A percentile compares a stretch with the other conserved stretches of the same genome.
These are phyloP conservation scores for Pichia sp. DNA, from an alignment of 1,139 yeast species.

Conservation along the genomic window DNA sequence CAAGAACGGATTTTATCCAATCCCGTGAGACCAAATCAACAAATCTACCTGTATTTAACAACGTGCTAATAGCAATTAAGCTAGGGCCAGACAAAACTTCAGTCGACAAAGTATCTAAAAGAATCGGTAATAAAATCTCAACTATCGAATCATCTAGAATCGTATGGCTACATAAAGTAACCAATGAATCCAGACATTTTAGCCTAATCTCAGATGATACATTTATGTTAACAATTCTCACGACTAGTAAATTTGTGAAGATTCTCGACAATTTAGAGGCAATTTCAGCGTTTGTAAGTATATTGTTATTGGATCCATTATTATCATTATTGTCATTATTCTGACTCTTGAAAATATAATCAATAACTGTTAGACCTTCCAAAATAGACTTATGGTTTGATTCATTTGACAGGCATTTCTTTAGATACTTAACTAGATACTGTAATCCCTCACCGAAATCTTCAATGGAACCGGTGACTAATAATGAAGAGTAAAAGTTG, in stretches of 20 bases:
- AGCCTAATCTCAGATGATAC: slow-evolving; percentile 49
- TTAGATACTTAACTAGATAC: slow-evolving; percentile 34
- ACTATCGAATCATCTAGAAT: slow-evolving; percentile 9
- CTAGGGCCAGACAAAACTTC: slow-evolving; percentile 8
- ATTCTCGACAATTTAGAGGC: slow-evolving; percentile 7
- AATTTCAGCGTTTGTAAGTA: slow-evolving; percentile 4
- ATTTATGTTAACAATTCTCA: slow-evolving; percentile 36
- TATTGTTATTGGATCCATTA: slow-evolving; percentile 1
- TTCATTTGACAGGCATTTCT: slow-evolving; percentile 35
- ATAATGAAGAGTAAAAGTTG: slow-evolving; percentile 29
- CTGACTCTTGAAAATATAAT: slow-evolving; percentile 31
- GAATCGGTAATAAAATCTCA: slow-evolving; percentile 14
- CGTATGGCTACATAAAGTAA: slow-evolving; percentile 27
- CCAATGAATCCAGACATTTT: slow-evolving; percentile 36
- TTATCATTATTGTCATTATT: slow-evolving; percentile 17
- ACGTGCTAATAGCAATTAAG: slow-evolving; percentile 17
- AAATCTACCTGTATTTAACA: slow-evolving; percentile 13
- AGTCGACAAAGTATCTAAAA: slow-evolving; percentile 11
- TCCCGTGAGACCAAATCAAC: neutral
- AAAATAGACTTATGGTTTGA: slow-evolving; percentile 45
- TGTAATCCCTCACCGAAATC: slow-evolving; percentile 28
- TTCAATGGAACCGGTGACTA: slow-evolving; percentile 26
- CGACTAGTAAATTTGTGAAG: slow-evolving; percentile 21
- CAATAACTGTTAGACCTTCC: slow-evolving; percentile 43
- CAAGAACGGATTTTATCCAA: slow-evolving; percentile 20